phyloP scores from a whole-genome alignment of 148 eudicot genomes.

The Talinum fruticosum region DNA sequence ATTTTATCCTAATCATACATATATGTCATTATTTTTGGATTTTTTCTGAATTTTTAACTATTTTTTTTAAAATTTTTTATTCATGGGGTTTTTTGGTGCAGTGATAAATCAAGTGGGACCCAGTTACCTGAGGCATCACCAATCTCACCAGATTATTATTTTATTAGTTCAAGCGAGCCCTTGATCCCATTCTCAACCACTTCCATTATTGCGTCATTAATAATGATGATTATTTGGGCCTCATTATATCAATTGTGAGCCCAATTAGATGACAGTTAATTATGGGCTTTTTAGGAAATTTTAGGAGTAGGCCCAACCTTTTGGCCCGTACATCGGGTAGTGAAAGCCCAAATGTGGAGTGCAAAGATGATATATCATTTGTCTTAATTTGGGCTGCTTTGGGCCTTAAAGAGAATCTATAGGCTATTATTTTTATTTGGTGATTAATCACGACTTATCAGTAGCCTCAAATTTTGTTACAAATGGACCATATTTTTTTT shows the following conservation, averaged over 20 bases:
- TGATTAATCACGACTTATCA: too few relatives aligned
- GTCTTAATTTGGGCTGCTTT: too few relatives aligned
- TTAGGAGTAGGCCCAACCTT: background rate
- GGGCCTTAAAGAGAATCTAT: too few relatives aligned
- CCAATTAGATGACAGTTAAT: background rate
- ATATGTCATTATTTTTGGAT: background rate
- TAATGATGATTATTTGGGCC: conserved; percentile 17
- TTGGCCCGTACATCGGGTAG: background rate
- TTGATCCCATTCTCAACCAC: conserved; percentile 9
- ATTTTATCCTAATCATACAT: background rate
- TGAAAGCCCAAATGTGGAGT: background rate
- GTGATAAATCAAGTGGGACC: conserved; percentile 24
- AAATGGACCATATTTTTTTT: background rate
- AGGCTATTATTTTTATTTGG: too few relatives aligned
- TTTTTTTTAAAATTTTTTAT: background rate
- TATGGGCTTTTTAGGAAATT: background rate
- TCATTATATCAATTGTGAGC: conserved; percentile 10
- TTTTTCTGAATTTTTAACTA: background rate
- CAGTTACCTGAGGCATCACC: conserved; percentile 20
- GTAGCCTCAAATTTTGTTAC: background rate
- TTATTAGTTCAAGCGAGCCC: background rate
- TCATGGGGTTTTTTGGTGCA: background rate
- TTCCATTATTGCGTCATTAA: background rate
- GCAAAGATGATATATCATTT: too few relatives aligned
- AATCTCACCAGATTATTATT: background rate